Evolutionary conservation across 768 basidiomycete species (phyloP).

Genomic region (Serendipita vermifera): DNA sequence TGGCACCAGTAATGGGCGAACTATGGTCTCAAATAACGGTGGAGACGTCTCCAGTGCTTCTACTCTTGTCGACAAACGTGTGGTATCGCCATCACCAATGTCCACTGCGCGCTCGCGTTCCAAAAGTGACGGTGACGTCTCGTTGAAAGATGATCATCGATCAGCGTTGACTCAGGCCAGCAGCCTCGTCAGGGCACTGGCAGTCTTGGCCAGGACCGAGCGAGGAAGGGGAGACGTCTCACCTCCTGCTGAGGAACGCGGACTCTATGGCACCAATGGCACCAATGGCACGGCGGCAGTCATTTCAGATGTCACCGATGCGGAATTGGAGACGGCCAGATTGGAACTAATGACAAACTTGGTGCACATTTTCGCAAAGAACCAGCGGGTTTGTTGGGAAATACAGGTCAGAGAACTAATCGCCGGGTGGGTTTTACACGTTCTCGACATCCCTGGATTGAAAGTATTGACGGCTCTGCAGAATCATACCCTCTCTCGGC

Average conservation of each 20-base stretch:
- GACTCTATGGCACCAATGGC: constrained; percentile 11
- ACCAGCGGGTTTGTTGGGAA: constrained; percentile 65
- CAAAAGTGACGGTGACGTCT: no score
- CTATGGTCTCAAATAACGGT: no score
- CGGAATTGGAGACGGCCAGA: constrained; percentile 40
- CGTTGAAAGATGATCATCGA: constrained; percentile 1
- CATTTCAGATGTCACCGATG: constrained; percentile 2
- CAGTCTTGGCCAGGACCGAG: neutral
- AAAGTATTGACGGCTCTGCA: constrained; percentile 24
- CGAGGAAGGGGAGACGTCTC: neutral
- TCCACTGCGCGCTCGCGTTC: no score
- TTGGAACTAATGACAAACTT: constrained; percentile 54
- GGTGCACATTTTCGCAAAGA: constrained; percentile 51
- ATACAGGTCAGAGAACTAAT: constrained; percentile 55
- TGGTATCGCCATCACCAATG: no score
- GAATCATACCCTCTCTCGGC: constrained; percentile 65
- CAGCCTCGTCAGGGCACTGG: neutral
- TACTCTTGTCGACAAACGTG: no score
- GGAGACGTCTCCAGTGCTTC: no score
- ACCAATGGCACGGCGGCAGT: constrained; percentile 9
- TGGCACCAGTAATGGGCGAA: no score
- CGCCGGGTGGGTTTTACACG: constrained; percentile 47
- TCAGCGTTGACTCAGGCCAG: neutral
- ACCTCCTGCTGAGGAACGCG: neutral
- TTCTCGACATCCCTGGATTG: neutral